These are phyloP conservation scores for Mucor irregularis DNA, from an alignment of 371 early-diverging fungal species.

Conservation along the genomic window DNA sequence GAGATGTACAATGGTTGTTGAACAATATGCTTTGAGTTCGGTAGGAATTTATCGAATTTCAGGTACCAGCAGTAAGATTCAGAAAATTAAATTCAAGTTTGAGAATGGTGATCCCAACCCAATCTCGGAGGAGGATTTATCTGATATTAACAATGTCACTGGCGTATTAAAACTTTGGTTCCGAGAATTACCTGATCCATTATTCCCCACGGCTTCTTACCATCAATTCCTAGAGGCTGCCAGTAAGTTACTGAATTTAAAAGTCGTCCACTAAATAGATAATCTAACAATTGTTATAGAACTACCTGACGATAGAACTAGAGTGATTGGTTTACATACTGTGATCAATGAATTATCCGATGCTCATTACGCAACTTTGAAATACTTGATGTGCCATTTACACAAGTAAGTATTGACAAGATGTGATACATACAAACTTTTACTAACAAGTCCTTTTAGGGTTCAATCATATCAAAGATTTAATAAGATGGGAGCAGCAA, in stretches of 20 bases:
- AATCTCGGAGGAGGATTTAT: conserved; percentile 48
- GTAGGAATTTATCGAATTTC: conserved; percentile 87
- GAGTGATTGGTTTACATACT: conserved; percentile 66
- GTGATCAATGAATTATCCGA: conserved; percentile 74
- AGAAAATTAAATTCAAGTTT: conserved; percentile 28
- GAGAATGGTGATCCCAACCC: conserved; percentile 28
- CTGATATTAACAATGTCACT: conserved; percentile 80
- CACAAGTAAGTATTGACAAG: conserved; percentile 49
- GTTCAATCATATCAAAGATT: conserved; percentile 69
- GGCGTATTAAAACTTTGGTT: conserved; percentile 90
- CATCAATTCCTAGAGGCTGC: conserved; percentile 70
- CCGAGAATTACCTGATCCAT: conserved; percentile 87
- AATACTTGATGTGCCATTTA: conserved; percentile 74
- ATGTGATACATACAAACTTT: not conserved
- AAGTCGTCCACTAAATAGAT: not conserved
- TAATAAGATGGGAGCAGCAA: conserved; percentile 84
- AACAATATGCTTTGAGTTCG: conserved; percentile 61
- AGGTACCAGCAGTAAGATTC: conserved; percentile 56
- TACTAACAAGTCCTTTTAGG: conserved; percentile 33
- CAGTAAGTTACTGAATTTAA: conserved; percentile 34
- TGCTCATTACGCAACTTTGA: conserved; percentile 79
- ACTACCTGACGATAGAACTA: conserved; percentile 49
- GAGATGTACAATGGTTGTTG: conserved; percentile 78
- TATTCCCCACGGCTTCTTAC: conserved; percentile 71
- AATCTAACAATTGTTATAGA: conserved; percentile 2